Evolutionary conservation across 2,329 filamentous ascomycete species (phyloP).

Genomic region (Arthrobotrys musiformis): DNA sequence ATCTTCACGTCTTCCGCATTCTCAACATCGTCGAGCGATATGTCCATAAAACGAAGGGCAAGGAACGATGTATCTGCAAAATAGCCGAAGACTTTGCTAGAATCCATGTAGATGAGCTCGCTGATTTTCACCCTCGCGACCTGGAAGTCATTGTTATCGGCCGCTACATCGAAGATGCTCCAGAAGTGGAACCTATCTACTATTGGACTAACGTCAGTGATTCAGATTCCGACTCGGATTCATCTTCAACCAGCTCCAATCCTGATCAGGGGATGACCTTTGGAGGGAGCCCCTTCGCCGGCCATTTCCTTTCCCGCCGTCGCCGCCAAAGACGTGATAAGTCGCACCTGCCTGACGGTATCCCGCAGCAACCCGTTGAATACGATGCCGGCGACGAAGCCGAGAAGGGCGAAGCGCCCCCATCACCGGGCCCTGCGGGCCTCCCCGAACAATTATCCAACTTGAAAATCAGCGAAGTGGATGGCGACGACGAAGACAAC

Average conservation of each 20-base stretch:
- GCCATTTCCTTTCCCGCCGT: background rate
- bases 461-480: background rate
- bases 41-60: background rate
- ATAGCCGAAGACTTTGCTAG: slow-evolving; percentile 6
- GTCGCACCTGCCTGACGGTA: background rate
- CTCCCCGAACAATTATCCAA: background rate
- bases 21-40: slow-evolving; percentile 20
- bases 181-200: background rate
- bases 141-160: background rate
- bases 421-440: background rate
- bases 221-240: background rate
- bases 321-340: background rate
- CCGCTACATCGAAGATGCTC: background rate
- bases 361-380: background rate
- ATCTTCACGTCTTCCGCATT: slow-evolving; percentile 27
- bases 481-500: background rate
- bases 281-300: background rate
- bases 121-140: background rate
- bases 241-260: background rate
- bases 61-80: background rate
- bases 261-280: background rate
- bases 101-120: slow-evolving; percentile 5
- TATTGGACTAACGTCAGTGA: background rate
- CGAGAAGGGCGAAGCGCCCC: background rate
- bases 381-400: slow-evolving; percentile 13